These are phyloP conservation scores for Boletus speciosus DNA, from an alignment of 768 basidiomycete species.

Conservation along the genomic window DNA sequence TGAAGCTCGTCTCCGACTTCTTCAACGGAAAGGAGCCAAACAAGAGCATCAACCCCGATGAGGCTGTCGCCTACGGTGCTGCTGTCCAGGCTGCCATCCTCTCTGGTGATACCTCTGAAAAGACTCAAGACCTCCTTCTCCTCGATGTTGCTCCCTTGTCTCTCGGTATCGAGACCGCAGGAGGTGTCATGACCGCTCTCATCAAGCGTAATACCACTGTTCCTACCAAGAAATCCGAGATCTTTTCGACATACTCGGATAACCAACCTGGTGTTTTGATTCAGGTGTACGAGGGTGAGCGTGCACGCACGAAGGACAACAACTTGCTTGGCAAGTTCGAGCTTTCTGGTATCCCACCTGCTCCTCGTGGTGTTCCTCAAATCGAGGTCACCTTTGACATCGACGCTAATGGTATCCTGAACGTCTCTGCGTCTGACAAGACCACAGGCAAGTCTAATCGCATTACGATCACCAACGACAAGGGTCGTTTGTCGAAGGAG, in stretches of 20 bases:
- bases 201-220: conserved; percentile 99
- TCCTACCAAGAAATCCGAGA: conserved; percentile 97
- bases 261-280: conserved; percentile 99
- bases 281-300: conserved; percentile 97
- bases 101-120: conserved; percentile 96
- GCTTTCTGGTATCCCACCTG: conserved; percentile 92
- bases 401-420: conserved; percentile 94
- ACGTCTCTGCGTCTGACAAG: conserved; percentile 94
- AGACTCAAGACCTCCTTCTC: conserved; percentile 93
- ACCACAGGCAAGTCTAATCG: conserved; percentile 95
- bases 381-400: conserved; percentile 98
- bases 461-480: conserved; percentile 94
- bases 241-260: conserved; percentile 97
- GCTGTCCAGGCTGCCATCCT: conserved; percentile 98
- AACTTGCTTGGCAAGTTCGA: conserved; percentile 98
- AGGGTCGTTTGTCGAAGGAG: conserved; percentile 94
- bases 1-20: conserved; percentile 97
- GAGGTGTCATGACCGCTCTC: conserved; percentile 98
- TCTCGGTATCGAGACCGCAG: conserved; percentile 96
- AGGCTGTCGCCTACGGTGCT: conserved; percentile 98
- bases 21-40: conserved; percentile 99
- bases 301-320: conserved; percentile 98
- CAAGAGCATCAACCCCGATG: conserved; percentile 99
- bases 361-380: conserved; percentile 96
- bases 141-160: conserved; percentile 92